phyloP scores from a whole-genome alignment of 441 rosid species.

The Bruguiera hainesii region DNA sequence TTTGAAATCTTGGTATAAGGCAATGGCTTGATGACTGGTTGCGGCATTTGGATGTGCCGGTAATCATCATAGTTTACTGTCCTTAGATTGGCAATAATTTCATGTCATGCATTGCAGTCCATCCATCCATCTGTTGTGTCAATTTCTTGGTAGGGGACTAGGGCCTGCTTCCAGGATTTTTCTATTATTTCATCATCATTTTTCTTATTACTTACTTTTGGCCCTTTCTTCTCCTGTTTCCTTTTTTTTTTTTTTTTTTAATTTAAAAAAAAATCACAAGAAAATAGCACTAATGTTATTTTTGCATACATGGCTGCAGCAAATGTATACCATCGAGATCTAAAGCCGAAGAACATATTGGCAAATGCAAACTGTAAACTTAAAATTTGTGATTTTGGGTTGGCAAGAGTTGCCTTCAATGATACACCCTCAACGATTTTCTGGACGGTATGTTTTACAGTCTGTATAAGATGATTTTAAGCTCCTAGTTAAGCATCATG shows the following conservation, averaged over 20 bases:
- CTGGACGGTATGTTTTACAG: conserved; percentile 65
- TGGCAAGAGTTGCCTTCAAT: conserved; percentile 90
- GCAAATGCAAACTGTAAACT: conserved; percentile 98
- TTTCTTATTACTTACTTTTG: neutral
- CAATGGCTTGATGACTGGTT: no score
- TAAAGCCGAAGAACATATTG: conserved; percentile 92
- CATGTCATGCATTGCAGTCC: no score
- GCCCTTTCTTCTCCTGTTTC: neutral
- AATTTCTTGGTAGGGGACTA: no score
- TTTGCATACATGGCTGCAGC: conserved; percentile 47
- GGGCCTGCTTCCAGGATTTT: no score
- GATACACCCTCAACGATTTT: conserved; percentile 84
- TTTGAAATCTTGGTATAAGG: no score
- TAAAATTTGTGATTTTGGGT: conserved; percentile 94
- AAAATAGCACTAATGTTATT: conserved; percentile 15
- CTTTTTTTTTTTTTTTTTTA: neutral
- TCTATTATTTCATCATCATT: neutral
- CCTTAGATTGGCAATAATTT: no score
- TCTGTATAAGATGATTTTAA: neutral
- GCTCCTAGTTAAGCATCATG: neutral
- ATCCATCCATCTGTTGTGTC: no score
- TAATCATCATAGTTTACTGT: no score
- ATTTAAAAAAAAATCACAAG: no score
- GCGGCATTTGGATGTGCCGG: no score
- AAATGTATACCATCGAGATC: conserved; percentile 93